Evolutionary conservation across 257 asterid genomes (phyloP), one percentile per base, ranked within the genome.

Genomic region (Parsonsia alboflavescens): DNA sequence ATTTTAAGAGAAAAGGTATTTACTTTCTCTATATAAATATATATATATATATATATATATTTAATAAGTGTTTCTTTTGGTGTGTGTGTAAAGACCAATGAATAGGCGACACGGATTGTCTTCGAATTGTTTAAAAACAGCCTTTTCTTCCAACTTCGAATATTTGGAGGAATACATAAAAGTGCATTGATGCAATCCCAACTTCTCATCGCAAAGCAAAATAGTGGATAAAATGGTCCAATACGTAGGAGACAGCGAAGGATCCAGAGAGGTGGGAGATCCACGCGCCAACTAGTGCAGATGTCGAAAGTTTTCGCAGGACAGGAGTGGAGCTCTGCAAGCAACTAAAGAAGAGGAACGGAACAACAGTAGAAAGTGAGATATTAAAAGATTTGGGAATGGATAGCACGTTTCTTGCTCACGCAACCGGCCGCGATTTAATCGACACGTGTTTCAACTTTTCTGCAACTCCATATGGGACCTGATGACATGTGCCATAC

Each of bases 211-310:
- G 3, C 21, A 61, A 61, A 61, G 66, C 66, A 63, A 63, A 24
- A 30, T 33, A 63, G 48, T 63, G 68, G 68, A 63, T 17, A 63
- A 30, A 36, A 63, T 30, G 68, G 68, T 63, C 68, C 68, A 63
- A 63, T 63, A 24, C 0, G 1, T 6, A 7, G 22, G 12, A 15
- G 68, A 33, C 68, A 63, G 17, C 48, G 8, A 63, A 33, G 68
- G 24, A 17, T 30, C 16, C 5, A 9, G 2, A 8, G 0, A 22
- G 30, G 2, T 22, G 24, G 0, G 21, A 63, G 5, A 17, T 6
- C 6, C 68, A 63, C 71, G 71, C 71, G 53, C 54, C 36, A 11
- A 2, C 28, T 12, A 4, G 5, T 41, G 70, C 52, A 30, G 19
- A 21, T 42, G 15, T 17, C 0, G 0, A 19, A 12, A 0, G 13